Base-by-base conservation (phyloP, 2,329 filamentous ascomycete genomes). In the Pezizomycotina sp. region DNA sequence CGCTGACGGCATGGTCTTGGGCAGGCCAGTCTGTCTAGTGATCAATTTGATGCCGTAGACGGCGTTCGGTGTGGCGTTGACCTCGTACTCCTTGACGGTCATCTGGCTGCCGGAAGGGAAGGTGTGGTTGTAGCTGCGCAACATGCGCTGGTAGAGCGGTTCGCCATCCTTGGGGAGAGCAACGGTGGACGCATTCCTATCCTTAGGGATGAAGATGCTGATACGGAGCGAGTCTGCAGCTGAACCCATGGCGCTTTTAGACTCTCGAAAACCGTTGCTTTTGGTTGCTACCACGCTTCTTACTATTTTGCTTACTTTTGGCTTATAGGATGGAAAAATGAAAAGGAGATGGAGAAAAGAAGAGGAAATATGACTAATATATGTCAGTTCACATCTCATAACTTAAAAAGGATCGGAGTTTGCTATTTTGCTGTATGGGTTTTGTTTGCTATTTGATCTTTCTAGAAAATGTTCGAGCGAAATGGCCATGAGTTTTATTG, bases 141-240 rank as follows among this genome's bases (percentile, higher is more conserved):
- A 10, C 13, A 5, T 23, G n/a, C 8, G 9, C 20, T 9, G n/a
- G n/a, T 5, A 15, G 22, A 19, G 4, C 16, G 26, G 5, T 31
- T 27, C 28, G 38, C 40, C 15, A 43, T 12, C 40, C 35, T 35
- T 27, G 38, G 28, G 32, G 31, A n/a, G 26, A 31, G 20, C 31
- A 20, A 35, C 7, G 22, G n/a, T 9, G 40, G 38, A 29, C 32
- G 38, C 10, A 42, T 16, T 9, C 20, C 33, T 30, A 37, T 33
- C 3, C 13, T 37, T 24, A 24, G 22, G 22, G 7, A 12, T 7
- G 7, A 24, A 24, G 7, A 7, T 24, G 7, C 12, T 12, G 22
- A 24, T 24, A 24, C 8, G 12, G 12, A 24, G 7, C 7, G 8
- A 24, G 7, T 24, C 22, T 24, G n/a, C n/a, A n/a, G n/a, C 22